Evolutionary conservation across 768 basidiomycete genomes (phyloP).

Genomic region (Roridomyces roridus): DNA sequence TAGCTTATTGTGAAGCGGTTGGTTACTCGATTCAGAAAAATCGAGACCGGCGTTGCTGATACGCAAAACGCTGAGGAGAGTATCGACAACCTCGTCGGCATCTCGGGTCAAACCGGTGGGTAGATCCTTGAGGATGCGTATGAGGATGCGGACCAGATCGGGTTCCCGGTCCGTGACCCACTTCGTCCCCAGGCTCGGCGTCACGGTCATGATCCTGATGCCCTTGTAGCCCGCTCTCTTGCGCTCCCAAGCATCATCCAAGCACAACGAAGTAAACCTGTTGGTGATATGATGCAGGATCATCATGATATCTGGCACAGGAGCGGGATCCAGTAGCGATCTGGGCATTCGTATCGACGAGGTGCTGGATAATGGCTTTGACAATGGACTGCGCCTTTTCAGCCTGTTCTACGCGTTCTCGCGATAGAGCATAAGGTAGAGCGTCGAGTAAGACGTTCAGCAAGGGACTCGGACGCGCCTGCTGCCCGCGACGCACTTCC

Average conservation of each 20-base stretch:
- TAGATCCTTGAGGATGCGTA: constrained; percentile 94
- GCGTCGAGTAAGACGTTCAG: constrained; percentile 82
- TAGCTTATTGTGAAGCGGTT: constrained; percentile 57
- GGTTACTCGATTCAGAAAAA: constrained; percentile 47
- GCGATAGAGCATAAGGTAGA: constrained; percentile 76
- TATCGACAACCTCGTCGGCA: constrained; percentile 77
- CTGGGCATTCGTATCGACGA: constrained; percentile 61
- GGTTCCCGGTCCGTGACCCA: constrained; percentile 89
- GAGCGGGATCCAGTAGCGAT: constrained; percentile 39
- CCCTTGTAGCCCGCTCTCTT: constrained; percentile 92
- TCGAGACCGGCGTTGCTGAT: constrained; percentile 62
- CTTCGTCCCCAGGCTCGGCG: constrained; percentile 71
- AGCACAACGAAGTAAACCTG: constrained; percentile 84
- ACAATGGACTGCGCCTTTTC: constrained; percentile 66
- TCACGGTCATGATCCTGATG: constrained; percentile 78
- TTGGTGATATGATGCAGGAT: constrained; percentile 84
- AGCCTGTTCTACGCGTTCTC: constrained; percentile 66
- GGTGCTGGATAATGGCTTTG: constrained; percentile 65
- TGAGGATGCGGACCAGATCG: constrained; percentile 87
- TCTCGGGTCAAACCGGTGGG: constrained; percentile 88
- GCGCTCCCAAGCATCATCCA: constrained; percentile 88
- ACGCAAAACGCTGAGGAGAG: constrained; percentile 71
- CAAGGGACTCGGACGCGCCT: constrained; percentile 61
- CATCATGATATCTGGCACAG: constrained; percentile 61
- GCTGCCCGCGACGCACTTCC: constrained; percentile 72